A percentile compares a stretch with the other conserved stretches of the same genome.
phyloP scores from a whole-genome alignment of 306 rosid genomes.

The Herpetospermum pedunculosum region DNA sequence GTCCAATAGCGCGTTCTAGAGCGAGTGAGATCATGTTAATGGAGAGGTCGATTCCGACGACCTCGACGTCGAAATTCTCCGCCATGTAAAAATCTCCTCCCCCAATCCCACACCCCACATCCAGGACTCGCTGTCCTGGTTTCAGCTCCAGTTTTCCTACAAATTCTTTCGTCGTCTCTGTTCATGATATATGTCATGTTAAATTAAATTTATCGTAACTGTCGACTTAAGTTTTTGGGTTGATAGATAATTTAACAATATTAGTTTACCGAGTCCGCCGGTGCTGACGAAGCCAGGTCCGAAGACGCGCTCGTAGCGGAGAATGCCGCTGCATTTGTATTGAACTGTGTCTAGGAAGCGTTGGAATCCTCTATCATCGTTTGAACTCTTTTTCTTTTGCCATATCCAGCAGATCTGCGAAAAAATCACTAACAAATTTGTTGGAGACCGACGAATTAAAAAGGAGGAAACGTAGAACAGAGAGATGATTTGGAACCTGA shows the following conservation, averaged over 20 bases:
- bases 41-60: conserved; percentile 85
- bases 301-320: conserved; percentile 44
- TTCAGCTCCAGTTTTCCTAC: conserved; percentile 65
- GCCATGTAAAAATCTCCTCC: conserved; percentile 98
- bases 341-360: conserved; percentile 45
- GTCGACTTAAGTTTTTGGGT: too few relatives aligned
- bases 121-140: conserved; percentile 77
- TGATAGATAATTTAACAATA: too few relatives aligned
- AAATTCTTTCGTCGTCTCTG: conserved; percentile 83
- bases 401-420: conserved; percentile 91
- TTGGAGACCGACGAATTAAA: too few relatives aligned
- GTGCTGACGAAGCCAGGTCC: conserved; percentile 63
- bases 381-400: conserved; percentile 39
- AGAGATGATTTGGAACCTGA: conserved; percentile 35
- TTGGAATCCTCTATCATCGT: conserved; percentile 51
- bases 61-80: conserved; percentile 62
- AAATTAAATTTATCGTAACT: too few relatives aligned
- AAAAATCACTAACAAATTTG: too few relatives aligned
- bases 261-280: conserved; percentile 72
- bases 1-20: conserved; percentile 76
- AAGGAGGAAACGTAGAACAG: neutral
- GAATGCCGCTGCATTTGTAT: conserved; percentile 36
- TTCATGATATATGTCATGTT: too few relatives aligned
- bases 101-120: conserved; percentile 96
- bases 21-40: conserved; percentile 88